Conservation (phyloP, 768 basidiomycete genomes). For the Hericium rajendrae region DNA sequence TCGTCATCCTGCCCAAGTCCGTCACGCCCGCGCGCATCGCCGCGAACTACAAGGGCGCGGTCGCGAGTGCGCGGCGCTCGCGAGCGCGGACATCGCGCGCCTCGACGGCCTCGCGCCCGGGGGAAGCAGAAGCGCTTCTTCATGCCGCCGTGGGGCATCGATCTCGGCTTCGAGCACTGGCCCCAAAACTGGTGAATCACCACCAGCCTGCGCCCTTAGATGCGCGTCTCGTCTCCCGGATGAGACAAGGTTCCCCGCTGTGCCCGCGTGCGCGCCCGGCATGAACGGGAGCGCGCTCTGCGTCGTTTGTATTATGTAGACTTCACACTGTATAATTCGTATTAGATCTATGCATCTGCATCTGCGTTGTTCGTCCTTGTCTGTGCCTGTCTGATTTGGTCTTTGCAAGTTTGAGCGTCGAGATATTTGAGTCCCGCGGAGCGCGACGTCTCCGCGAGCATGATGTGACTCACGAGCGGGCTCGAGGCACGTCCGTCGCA, state of each 20-base stretch:
- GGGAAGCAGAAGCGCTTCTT: constrained; percentile 66
- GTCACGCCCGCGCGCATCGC: constrained; percentile 63
- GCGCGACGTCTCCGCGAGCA: too few species aligned
- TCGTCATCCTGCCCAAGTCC: constrained; percentile 67
- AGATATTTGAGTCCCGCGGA: too few species aligned
- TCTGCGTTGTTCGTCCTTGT: too few species aligned
- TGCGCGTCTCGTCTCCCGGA: neutral
- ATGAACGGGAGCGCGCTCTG: neutral
- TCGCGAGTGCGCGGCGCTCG: constrained; percentile 38
- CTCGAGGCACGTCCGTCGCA: too few species aligned
- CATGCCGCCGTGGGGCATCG: constrained; percentile 61
- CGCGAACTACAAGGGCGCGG: constrained; percentile 44
- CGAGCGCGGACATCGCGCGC: constrained; percentile 39
- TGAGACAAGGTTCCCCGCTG: neutral
- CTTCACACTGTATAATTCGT: too few species aligned
- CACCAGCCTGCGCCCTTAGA: neutral
- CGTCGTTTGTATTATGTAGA: neutral
- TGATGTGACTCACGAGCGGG: too few species aligned
- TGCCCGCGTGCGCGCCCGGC: too few species aligned
- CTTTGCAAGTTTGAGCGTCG: too few species aligned
- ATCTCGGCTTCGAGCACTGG: constrained; percentile 69
- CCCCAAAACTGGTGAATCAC: constrained; percentile 4
- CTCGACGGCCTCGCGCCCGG: constrained; percentile 47
- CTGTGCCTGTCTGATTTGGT: too few species aligned
- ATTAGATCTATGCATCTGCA: too few species aligned